These are phyloP conservation scores for Melastoma malabathricum DNA, from an alignment of 345 rosid genomes.

Conservation along the genomic window DNA sequence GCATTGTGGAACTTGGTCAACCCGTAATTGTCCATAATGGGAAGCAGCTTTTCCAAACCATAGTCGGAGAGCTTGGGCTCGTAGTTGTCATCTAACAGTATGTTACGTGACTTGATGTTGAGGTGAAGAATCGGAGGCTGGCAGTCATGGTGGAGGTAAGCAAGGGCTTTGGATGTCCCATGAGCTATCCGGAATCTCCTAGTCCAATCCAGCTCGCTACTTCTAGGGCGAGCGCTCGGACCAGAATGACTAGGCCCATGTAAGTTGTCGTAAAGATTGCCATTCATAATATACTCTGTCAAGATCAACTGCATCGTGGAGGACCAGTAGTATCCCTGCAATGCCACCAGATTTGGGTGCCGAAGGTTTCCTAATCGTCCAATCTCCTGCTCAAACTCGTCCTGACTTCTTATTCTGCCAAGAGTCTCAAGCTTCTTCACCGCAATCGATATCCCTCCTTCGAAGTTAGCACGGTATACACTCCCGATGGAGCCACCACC, in stretches of 20 bases:
- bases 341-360: conserved; percentile 62
- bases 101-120: conserved; percentile 77
- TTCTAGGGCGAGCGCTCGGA: conserved; percentile 52
- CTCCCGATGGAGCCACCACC: conserved; percentile 86
- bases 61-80: conserved; percentile 80
- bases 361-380: conserved; percentile 60
- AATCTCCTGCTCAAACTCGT: conserved; percentile 84
- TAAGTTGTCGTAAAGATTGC: conserved; percentile 71
- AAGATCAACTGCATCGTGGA: conserved; percentile 67
- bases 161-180: conserved; percentile 76
- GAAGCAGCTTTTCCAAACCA: conserved; percentile 70
- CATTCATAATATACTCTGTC: conserved; percentile 57
- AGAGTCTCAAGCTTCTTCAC: conserved; percentile 85
- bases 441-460: conserved; percentile 82
- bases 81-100: conserved; percentile 64
- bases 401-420: conserved; percentile 81
- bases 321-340: conserved; percentile 92
- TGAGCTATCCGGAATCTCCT: conserved; percentile 81
- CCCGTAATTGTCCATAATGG: conserved; percentile 65
- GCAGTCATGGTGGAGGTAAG: conserved; percentile 88
- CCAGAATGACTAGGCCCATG: conserved; percentile 43
- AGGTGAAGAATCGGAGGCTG: conserved; percentile 83
- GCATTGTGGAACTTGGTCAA: conserved; percentile 65
- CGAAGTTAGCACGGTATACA: conserved; percentile 68
- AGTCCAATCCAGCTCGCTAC: conserved; percentile 57